A percentile compares a stretch with the other conserved stretches of the same genome.
These are phyloP conservation scores for Thraustochytrium sp. DNA, from an alignment of 352 stramenopile species.

Conservation along the genomic window DNA sequence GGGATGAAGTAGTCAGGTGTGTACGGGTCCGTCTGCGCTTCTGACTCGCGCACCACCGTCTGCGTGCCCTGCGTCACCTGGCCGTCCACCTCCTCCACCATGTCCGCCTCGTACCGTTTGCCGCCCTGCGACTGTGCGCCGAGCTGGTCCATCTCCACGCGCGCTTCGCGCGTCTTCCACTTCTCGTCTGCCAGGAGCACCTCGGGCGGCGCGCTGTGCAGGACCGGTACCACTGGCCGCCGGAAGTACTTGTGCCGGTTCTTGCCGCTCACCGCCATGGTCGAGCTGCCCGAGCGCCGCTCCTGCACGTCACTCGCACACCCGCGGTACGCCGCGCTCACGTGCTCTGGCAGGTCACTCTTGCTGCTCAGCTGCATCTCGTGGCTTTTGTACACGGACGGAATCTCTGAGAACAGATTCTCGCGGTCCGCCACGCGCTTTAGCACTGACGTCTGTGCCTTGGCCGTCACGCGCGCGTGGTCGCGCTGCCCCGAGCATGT, in stretches of 20 bases:
- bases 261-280: neutral
- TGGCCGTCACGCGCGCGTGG: neutral
- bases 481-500: neutral
- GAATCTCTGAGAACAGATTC: constrained; percentile 38
- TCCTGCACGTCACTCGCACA: neutral
- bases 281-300: neutral
- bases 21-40: constrained; percentile 86
- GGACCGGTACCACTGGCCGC: constrained; percentile 13
- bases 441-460: neutral
- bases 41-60: constrained; percentile 82
- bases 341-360: constrained; percentile 21
- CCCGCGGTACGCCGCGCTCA: neutral
- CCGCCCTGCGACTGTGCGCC: too few relatives aligned
- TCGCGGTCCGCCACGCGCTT: neutral
- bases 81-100: neutral
- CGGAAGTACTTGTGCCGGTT: constrained; percentile 31
- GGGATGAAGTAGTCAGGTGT: constrained; percentile 79
- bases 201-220: constrained; percentile 32
- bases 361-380: neutral
- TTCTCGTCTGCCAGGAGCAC: neutral
- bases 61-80: constrained; percentile 60
- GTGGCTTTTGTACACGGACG: constrained; percentile 22
- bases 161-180: neutral
- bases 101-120: neutral
- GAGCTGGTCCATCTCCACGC: neutral